Evolutionary conservation across 768 basidiomycete genomes (phyloP).

Genomic region (Serendipita sp.): DNA sequence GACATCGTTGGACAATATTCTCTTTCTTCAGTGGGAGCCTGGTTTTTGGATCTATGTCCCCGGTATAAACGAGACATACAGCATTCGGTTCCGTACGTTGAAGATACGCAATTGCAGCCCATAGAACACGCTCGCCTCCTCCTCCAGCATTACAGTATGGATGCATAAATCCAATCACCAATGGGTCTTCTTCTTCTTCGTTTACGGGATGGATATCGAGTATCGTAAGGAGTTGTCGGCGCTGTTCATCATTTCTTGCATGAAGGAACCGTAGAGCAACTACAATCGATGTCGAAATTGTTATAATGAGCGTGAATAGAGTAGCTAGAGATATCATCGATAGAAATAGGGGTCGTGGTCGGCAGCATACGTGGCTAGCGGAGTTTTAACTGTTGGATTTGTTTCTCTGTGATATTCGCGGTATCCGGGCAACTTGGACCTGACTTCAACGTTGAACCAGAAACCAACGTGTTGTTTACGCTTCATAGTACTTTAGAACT

Average conservation of each 20-base stretch:
- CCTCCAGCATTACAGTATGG: slow-evolving; percentile 97
- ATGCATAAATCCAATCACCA: slow-evolving; percentile 76
- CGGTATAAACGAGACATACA: slow-evolving; percentile 73
- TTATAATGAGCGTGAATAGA: neutral
- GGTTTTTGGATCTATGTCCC: slow-evolving; percentile 53
- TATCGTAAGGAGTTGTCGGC: neutral
- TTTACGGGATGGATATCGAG: neutral
- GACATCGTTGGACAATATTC: slow-evolving; percentile 38
- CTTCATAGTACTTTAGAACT: neutral
- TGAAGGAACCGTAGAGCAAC: neutral
- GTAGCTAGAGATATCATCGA: neutral
- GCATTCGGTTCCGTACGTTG: slow-evolving; percentile 51
- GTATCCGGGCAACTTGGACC: neutral
- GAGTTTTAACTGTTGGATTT: neutral
- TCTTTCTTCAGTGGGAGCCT: slow-evolving; percentile 33
- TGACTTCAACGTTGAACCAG: neutral
- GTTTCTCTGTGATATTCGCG: neutral
- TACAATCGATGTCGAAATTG: neutral
- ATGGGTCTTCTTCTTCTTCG: slow-evolving; percentile 2
- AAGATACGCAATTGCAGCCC: slow-evolving; percentile 69
- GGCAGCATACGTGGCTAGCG: neutral
- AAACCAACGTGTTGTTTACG: neutral
- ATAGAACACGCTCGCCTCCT: slow-evolving; percentile 89
- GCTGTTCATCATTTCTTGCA: neutral
- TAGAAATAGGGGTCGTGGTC: neutral